Percentiles rank a stretch among this genome's conserved stretches.
These are phyloP conservation scores for Discostella stelligeroides DNA, from an alignment of 108 stramenopile genomes.

Conservation along the genomic window DNA sequence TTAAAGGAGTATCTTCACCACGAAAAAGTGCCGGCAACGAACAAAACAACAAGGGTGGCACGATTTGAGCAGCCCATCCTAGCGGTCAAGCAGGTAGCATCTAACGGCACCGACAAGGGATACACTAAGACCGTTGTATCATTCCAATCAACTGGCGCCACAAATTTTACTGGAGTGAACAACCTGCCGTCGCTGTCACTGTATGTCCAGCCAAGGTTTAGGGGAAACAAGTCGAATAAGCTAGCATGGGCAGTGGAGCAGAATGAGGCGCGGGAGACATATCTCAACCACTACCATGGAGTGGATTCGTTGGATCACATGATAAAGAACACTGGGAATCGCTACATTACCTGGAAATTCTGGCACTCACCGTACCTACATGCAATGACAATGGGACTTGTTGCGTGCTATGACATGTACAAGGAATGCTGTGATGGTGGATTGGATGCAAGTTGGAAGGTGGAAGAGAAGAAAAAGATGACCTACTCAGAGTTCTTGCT, in stretches of 20 bases:
- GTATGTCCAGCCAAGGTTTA: neutral
- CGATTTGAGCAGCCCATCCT: slow-evolving; percentile 17
- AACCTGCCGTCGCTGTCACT: neutral
- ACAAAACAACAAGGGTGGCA: neutral
- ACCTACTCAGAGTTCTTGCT: neutral
- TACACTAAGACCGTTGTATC: slow-evolving; percentile 7
- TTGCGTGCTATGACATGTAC: slow-evolving; percentile 11
- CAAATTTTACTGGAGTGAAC: slow-evolving; percentile 14
- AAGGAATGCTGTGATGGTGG: neutral
- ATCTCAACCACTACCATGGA: slow-evolving; percentile 1
- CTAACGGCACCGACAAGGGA: neutral
- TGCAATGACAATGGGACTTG: slow-evolving; percentile 3
- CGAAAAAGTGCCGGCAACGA: neutral
- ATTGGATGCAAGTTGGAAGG: neutral
- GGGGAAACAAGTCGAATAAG: neutral
- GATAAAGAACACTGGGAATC: neutral
- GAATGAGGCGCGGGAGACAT: slow-evolving; percentile 4
- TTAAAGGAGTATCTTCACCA: slow-evolving; percentile 13
- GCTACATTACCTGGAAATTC: slow-evolving; percentile 10
- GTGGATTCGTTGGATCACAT: slow-evolving; percentile 1
- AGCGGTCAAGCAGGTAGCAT: neutral
- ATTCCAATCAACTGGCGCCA: slow-evolving; percentile 11
- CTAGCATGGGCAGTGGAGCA: slow-evolving; percentile 6
- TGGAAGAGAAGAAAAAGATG: neutral
- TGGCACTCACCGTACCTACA: slow-evolving; percentile 13